phyloP scores from a whole-genome alignment of 2,329 filamentous ascomycete genomes.

The Diplodia intermedia region DNA sequence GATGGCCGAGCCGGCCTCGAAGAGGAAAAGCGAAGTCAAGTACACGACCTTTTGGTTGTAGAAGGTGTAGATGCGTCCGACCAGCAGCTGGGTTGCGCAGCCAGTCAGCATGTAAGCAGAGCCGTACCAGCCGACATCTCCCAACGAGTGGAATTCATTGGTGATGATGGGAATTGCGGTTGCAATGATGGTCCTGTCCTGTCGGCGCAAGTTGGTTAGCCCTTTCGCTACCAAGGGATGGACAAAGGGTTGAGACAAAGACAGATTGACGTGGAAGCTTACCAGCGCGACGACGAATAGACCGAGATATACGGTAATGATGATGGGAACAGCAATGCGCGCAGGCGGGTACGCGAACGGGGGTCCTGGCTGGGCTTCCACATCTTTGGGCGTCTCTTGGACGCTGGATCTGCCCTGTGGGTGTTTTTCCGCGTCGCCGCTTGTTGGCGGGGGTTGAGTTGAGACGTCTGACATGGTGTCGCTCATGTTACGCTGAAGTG shows the following conservation, averaged over 20 bases:
- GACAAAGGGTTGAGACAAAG: too few relatives aligned
- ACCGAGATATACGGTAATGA: constrained; percentile 10
- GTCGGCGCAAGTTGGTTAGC: not conserved
- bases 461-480: not conserved
- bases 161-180: constrained; percentile 31
- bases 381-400: constrained; percentile 1
- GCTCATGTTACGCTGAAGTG: not conserved
- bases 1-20: constrained; percentile 59
- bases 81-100: constrained; percentile 49
- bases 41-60: constrained; percentile 56
- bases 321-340: constrained; percentile 17
- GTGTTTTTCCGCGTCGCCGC: not conserved
- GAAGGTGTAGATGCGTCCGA: constrained; percentile 55
- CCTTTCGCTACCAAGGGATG: not conserved
- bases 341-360: constrained; percentile 1
- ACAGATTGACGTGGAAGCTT: not conserved
- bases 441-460: not conserved
- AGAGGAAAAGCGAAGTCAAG: constrained; percentile 54
- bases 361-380: constrained; percentile 7
- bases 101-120: constrained; percentile 52
- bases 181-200: constrained; percentile 30
- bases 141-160: constrained; percentile 28
- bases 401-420: not conserved
- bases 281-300: constrained; percentile 30
- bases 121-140: constrained; percentile 35